A percentile compares a stretch with the other conserved stretches of the same genome.
These are phyloP conservation scores for Apiospora hydei DNA, from an alignment of 2,329 filamentous ascomycete genomes.

Conservation along the genomic window DNA sequence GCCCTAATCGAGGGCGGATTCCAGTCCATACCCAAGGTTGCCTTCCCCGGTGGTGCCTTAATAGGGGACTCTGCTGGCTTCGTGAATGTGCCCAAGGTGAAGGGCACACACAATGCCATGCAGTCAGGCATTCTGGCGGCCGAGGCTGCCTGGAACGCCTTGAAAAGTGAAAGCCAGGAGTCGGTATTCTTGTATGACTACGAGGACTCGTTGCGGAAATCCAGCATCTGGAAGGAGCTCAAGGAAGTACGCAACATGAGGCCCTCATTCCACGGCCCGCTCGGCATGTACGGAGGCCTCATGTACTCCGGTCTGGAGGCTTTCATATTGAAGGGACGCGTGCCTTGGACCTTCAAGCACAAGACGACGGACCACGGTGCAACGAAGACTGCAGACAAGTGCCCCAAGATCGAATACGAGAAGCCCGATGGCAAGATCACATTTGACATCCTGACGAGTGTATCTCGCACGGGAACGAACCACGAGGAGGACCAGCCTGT, in stretches of 20 bases:
- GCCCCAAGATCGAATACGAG: constrained; percentile 90
- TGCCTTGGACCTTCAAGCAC: constrained; percentile 93
- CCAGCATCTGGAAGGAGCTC: constrained; percentile 91
- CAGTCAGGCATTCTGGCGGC: constrained; percentile 96
- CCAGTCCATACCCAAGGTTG: constrained; percentile 96
- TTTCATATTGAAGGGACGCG: constrained; percentile 82
- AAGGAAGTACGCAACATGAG: constrained; percentile 97
- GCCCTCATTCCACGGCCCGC: constrained; percentile 86
- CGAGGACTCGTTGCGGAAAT: constrained; percentile 85
- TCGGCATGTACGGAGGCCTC: constrained; percentile 89
- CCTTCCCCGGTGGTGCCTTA: constrained; percentile 93
- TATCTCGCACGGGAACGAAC: constrained; percentile 94
- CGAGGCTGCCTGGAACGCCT: constrained; percentile 84
- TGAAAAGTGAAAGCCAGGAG: constrained; percentile 64
- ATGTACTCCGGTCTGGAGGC: constrained; percentile 94
- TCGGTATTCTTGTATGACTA: constrained; percentile 95
- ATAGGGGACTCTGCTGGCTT: constrained; percentile 97
- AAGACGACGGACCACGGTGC: constrained; percentile 77
- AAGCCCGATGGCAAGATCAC: constrained; percentile 95
- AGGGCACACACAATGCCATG: constrained; percentile 98
- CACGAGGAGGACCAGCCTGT: constrained; percentile 99
- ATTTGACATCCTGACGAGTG: constrained; percentile 95
- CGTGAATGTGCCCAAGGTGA: constrained; percentile 97
- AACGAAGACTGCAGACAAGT: constrained; percentile 81
- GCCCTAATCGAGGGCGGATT: constrained; percentile 94